phyloP scores from a whole-genome alignment of 192 early-diverging fungal genomes.

The Linderina pennispora region DNA sequence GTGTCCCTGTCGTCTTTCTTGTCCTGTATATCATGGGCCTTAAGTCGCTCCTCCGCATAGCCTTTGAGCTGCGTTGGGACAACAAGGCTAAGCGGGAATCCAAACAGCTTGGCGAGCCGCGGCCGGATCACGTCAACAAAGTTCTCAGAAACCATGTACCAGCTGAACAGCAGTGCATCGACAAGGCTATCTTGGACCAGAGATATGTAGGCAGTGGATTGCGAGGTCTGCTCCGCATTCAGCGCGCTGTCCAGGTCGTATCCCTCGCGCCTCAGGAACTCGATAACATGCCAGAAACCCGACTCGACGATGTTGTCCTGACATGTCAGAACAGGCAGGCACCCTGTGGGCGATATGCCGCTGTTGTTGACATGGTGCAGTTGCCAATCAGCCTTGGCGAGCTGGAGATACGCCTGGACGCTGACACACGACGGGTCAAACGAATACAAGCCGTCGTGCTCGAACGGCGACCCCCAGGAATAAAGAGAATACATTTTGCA shows the following conservation, averaged over 20 bases:
- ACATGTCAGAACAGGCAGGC: slow-evolving; percentile 20
- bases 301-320: slow-evolving; percentile 21
- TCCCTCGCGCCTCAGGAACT: slow-evolving; percentile 31
- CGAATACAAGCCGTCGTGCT: slow-evolving; percentile 24
- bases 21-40: slow-evolving; percentile 16
- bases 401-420: slow-evolving; percentile 38
- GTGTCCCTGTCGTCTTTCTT: slow-evolving; percentile 8
- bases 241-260: slow-evolving; percentile 11
- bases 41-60: slow-evolving; percentile 58
- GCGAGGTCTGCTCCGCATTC: slow-evolving; percentile 28
- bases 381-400: slow-evolving; percentile 37
- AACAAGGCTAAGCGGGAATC: slow-evolving; percentile 61
- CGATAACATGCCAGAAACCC: slow-evolving; percentile 33
- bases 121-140: slow-evolving; percentile 69
- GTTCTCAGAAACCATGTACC: slow-evolving; percentile 80
- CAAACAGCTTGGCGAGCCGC: slow-evolving; percentile 60
- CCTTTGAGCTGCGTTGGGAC: slow-evolving; percentile 70
- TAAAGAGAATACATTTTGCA: slow-evolving; percentile 32
- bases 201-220: slow-evolving; percentile 49
- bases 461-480: slow-evolving; percentile 41
- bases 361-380: slow-evolving; percentile 24
- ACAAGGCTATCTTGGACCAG: slow-evolving; percentile 73
- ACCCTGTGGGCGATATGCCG: slow-evolving; percentile 23
- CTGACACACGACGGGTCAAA: slow-evolving; percentile 40
- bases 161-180: slow-evolving; percentile 75